Evolutionary conservation across 192 early-diverging fungal genomes (phyloP), one percentile per base, ranked within the genome.

Genomic region (Coemansia pectinata): DNA sequence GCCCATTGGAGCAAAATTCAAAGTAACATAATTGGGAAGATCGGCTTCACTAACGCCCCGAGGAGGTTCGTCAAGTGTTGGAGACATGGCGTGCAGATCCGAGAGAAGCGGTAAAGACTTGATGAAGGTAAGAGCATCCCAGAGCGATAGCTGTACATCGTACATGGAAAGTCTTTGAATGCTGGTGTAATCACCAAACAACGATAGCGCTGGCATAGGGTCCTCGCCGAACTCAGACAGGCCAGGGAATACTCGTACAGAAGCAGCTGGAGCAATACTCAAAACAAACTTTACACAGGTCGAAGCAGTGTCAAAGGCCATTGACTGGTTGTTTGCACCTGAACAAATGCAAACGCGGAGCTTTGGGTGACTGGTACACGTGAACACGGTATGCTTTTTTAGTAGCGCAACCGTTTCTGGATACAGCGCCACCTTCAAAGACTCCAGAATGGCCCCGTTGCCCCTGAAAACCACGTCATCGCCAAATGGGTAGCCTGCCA

Each of bases 391-490:
- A 21, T 21, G 21, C 4, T 31, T 27, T 1, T 42, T 58, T 38
- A 67, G 39, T 39, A 67, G 29, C 23, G 19, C 9, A 7, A 67
- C 27, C 19, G 39, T 59, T 41, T 53, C 57, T 10, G 17, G 34
- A 41, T 58, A 38, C 14, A 36, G 38, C 23, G 31, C 41, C 34
- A 67, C 10, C 14, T 58, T 29, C 27, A 67, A 15, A 29, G 17
- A 41, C 29, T 67, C 66, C 17, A 67, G 14, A 17, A 40, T 42
- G 33, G 38, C n/a, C 21, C 14, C 14, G 53, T 59, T 67, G 4
- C 53, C 66, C 8, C 66, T 12, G 36, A 67, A 67, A 15, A 67
- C 25, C n/a, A 39, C 39, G 19, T 67, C 66, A 3, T 67, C 66
- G 53, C 21, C 53, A 42, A 67, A 67, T 19, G 66, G 66, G 25